Percentiles rank a stretch among this genome's conserved stretches.
Evolutionary conservation across 1,284 basidiomycete species (phyloP).

Genomic region (Cryptococcus hybrid): DNA sequence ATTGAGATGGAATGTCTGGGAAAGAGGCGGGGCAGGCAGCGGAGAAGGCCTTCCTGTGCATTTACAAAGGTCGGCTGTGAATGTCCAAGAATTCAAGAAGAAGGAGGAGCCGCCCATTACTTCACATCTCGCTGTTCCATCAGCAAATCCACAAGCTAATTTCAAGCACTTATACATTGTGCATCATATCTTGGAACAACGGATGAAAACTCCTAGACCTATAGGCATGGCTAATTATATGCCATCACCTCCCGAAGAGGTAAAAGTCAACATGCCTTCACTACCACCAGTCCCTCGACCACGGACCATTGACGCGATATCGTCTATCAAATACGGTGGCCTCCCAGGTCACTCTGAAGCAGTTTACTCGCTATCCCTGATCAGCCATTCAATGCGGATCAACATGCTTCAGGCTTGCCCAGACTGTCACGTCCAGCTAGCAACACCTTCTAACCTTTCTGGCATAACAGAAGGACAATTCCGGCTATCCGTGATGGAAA

Average conservation of each 20-base stretch:
- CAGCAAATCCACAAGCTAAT: conserved; percentile 36
- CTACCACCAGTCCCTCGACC: conserved; percentile 9
- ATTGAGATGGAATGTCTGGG: conserved; percentile 27
- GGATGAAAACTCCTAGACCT: conserved; percentile 24
- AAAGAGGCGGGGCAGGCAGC: conserved; percentile 16
- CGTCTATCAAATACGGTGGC: conserved; percentile 41
- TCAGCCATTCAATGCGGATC: conserved; percentile 39
- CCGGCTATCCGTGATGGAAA: not conserved
- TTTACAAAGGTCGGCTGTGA: not conserved
- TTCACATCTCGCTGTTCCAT: conserved; percentile 38
- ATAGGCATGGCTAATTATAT: not conserved
- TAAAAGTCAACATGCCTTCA: not conserved
- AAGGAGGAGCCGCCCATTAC: conserved; percentile 17
- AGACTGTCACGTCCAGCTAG: conserved; percentile 6
- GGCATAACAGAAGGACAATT: not conserved
- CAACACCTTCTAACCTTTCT: not conserved
- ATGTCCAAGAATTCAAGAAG: not conserved
- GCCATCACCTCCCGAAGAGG: not conserved
- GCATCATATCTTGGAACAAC: conserved; percentile 30
- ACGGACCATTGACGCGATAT: conserved; percentile 27
- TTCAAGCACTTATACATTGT: conserved; percentile 47
- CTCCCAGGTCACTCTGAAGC: conserved; percentile 46
- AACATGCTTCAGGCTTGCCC: conserved; percentile 13
- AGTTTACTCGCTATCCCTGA: conserved; percentile 44
- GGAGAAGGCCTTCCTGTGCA: conserved; percentile 8